Evolutionary conservation across 371 early-diverging fungal species (phyloP), one percentile per base, ranked within the genome.

Genomic region (Mucor irregularis): DNA sequence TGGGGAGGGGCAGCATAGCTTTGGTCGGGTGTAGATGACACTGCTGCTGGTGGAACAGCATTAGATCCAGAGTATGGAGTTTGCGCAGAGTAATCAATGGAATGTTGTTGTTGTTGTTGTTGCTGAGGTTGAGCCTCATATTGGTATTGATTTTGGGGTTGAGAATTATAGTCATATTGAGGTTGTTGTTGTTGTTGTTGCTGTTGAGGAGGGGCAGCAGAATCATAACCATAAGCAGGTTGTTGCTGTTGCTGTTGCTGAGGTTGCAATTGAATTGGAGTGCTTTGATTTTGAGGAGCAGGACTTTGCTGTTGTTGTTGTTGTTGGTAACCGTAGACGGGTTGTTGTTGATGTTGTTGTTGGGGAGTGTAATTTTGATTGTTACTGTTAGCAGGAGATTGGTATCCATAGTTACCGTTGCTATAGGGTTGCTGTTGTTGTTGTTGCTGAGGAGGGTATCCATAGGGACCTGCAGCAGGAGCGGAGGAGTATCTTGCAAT

Each of bases 401-500:
- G 59, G 26, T 58, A 58, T 22, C 47, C 37, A 25, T 58, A 58
- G 48, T 34, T 39, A 24, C 42, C 24, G 13, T 17, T 17, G n/a
- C 29, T 33, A 33, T 40, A 40, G 29, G 54, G 10, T 13, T 33
- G 34, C 21, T 53, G 53, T 17, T 61, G 43, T 14, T 35, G 52
- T 11, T 48, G 53, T 43, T 61, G 61, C 14, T 58, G 50, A 10
- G 59, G 44, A 25, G 66, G 56, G 30, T 66, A 63, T 24, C 64
- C 59, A 47, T 60, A 44, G 40, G 58, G 62, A 31, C 46, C 51
- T 5, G 7, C 33, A 13, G 3, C 22, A 16, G 64, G 49, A 21
- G 62, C 30, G 26, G 51, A 42, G 25, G 70, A 62, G 21, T 82
- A 82, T 59, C 56, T 76, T n/a, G 75, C 73, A 55, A 82, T 58